Evolutionary conservation across 1,284 basidiomycete genomes (phyloP), one percentile per base, ranked within the genome.

Genomic region (Boletus mariae): DNA sequence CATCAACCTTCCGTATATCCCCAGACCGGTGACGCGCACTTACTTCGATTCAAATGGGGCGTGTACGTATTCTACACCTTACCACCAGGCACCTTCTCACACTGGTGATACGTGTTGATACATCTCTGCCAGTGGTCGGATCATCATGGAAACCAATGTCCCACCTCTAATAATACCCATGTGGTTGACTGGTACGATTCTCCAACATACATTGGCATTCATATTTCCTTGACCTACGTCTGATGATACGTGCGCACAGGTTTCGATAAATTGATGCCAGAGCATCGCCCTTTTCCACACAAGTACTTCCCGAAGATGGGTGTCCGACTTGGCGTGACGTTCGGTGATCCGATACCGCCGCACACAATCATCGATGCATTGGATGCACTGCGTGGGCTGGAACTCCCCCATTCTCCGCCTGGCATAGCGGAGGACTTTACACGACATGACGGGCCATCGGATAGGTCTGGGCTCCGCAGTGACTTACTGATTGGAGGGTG

Each of bases 21-120:
- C 29, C 68, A 63, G 44, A 71, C 73, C 38, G 69, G 67, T 2
- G 61, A 72, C 15, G 72, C 78, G 9, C 73, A 76, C 41, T 69
- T 98, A 56, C 77, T 87, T 6, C 77, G 92, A 44, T 98, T 99
- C 73, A 97, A 97, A 75, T 99, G 96, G 97, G 97, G 96, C 53
- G 78, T 98, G 85, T 93, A 68, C 69, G 90, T 88, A 26, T 54
- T 49, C 55, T 61, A 32, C 28, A 46, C 55, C 34, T 32, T 54
- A 49, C 35, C 26, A 42, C 43, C 34, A 31, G 37, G 32, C 7
- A 35, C 32, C 29, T 35, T 54, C 43, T 47, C 47, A 51, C 17
- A 12, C 15, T 40, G 9, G 23, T 55, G 45, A 54, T 48, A 11
- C n/a, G 9, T 37, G 5, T 15, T 55, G 45, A 53, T 49, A 41